Percentiles rank a stretch among this genome's conserved stretches.
Conservation (phyloP, 257 asterid genomes). For the Handroanthus guayacan region DNA sequence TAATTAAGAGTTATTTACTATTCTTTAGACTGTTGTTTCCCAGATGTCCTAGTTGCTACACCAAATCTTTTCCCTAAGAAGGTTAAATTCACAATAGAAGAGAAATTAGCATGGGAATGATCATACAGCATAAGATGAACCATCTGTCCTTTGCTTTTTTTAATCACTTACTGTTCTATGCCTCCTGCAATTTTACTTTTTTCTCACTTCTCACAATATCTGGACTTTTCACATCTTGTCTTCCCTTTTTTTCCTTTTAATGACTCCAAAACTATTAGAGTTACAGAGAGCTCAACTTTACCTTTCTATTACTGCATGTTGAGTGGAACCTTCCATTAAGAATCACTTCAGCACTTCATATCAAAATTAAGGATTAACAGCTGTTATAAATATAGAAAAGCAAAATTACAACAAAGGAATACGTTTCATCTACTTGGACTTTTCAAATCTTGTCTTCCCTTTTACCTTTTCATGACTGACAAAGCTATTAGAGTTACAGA, state of each 20-base stretch:
- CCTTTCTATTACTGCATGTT: neutral
- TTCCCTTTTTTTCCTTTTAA: neutral
- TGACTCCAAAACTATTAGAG: constrained; percentile 7
- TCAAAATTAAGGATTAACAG: neutral
- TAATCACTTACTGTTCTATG: neutral
- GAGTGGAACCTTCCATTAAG: neutral
- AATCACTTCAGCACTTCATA: neutral
- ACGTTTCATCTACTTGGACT: neutral
- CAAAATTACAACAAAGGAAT: neutral
- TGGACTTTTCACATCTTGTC: neutral
- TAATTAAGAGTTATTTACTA: neutral
- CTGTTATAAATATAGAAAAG: neutral
- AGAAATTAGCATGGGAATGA: neutral
- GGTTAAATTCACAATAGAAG: constrained; percentile 1
- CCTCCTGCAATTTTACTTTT: neutral
- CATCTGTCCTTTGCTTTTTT: constrained; percentile 2
- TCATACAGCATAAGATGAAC: neutral
- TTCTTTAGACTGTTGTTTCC: neutral
- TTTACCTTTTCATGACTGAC: neutral
- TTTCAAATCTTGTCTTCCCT: neutral
- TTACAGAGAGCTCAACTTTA: neutral
- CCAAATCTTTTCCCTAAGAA: neutral
- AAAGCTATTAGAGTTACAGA: constrained; percentile 10
- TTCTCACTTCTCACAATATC: constrained; percentile 1
- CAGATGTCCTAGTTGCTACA: constrained; percentile 8